These are phyloP conservation scores for Selaginella tamariscina DNA, from an alignment of 75 land plant species.

Conservation along the genomic window DNA sequence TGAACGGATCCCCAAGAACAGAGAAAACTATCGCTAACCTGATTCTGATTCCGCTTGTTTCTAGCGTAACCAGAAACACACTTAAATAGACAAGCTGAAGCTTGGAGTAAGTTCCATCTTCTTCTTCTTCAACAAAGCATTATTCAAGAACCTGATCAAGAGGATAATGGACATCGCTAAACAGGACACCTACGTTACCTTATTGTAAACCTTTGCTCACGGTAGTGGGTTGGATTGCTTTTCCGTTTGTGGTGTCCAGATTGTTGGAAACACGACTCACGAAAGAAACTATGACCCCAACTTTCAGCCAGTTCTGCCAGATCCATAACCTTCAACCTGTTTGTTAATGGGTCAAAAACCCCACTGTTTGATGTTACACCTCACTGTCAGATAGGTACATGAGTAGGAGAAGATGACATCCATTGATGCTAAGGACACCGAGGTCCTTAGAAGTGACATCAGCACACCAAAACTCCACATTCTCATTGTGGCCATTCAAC, in stretches of 20 bases:
- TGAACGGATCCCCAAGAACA: not conserved
- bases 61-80: conserved; percentile 94
- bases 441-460: conserved; percentile 93
- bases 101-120: conserved; percentile 51
- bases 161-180: not conserved
- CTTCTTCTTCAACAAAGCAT: conserved; percentile 37
- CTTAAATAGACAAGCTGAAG: conserved; percentile 62
- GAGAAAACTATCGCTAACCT: conserved; percentile 33
- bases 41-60: conserved; percentile 90
- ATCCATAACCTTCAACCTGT: too few relatives aligned
- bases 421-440: conserved; percentile 67
- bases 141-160: conserved; percentile 64
- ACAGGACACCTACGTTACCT: too few relatives aligned
- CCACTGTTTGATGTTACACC: too few relatives aligned
- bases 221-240: conserved; percentile 84
- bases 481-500: conserved; percentile 56
- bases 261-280: conserved; percentile 98
- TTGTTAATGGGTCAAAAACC: too few relatives aligned
- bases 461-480: conserved; percentile 79
- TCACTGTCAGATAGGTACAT: conserved; percentile 96
- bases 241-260: conserved; percentile 89
- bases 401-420: too few relatives aligned
- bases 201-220: conserved; percentile 88
- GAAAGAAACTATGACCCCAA: conserved; percentile 79
- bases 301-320: conserved; percentile 93